Base-by-base conservation (phyloP, 2,329 filamentous ascomycete genomes). In the Pseudogymnoascus sp. region DNA sequence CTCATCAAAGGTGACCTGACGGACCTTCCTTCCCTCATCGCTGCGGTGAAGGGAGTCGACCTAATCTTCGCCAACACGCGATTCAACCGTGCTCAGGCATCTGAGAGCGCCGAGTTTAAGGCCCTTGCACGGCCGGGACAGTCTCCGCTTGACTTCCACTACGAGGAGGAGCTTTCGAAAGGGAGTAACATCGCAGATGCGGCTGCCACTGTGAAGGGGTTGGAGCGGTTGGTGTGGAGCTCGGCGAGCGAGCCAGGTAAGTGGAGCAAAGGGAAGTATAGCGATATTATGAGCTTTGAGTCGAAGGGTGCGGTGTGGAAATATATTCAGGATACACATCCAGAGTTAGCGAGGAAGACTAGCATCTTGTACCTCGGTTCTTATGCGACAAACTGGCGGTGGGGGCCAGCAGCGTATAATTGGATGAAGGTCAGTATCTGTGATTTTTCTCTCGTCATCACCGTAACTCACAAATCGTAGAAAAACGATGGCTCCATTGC, bases 51-150 rank as follows among this genome's bases (percentile, higher is more conserved):
- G 2, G 77, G 76, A 5, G 79, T 79, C 25, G 75, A 78, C 61
- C 67, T 76, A 61, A 81, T 84, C 62, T 84, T 83, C 70, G 75
- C 75, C 62, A 78, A 81, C 60, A 84, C 81, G 0, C 25, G 14
- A 59, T 64, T 63, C 57, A 61, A 66, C 20, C 67, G 67, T 12
- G 33, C 61, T 20, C 69, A 62, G 6, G 22, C 43, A 2, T 50
- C 8, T 18, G 43, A 50, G n/a, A 50, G 43, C n/a, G 25, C 43
- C 4, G 43, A 50, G 43, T 50, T 50, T n/a, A 47, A 50, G 7
- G 63, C 58, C 11, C 50, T 65, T 3, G 61, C 67, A 28, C 62
- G 60, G 43, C 35, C 59, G 25, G 64, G 65, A 8, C 66, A 69
- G 38, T 60, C 57, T 14, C 50, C 67, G 18, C 66, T 66, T 12